phyloP scores from a whole-genome alignment of 2,329 filamentous ascomycete species.

The Cryoendolithus antarcticus region DNA sequence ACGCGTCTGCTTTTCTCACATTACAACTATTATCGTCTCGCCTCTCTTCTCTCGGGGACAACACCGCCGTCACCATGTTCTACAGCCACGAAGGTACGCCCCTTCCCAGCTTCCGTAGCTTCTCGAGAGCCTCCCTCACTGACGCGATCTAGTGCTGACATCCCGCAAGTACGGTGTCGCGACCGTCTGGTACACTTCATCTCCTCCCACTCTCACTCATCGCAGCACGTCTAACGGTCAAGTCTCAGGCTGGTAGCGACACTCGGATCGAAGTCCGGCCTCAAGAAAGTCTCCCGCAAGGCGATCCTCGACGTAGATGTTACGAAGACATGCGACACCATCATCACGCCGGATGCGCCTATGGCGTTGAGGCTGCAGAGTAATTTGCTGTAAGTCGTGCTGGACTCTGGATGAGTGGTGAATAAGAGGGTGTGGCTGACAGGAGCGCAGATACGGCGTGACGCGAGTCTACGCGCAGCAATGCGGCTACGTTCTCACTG shows the following conservation, averaged over 20 bases:
- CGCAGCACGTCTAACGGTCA: background rate
- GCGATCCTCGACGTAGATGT: constrained; percentile 83
- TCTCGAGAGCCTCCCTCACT: constrained; percentile 1
- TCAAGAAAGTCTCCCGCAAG: constrained; percentile 68
- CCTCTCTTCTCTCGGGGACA: no score
- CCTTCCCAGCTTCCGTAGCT: background rate
- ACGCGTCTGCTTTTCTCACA: no score
- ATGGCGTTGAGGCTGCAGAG: constrained; percentile 84
- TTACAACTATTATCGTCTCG: no score
- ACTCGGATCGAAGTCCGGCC: constrained; percentile 57
- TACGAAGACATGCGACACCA: constrained; percentile 75
- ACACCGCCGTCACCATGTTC: constrained; percentile 52
- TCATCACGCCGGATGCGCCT: constrained; percentile 71
- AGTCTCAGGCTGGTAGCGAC: constrained; percentile 73
- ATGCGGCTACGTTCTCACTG: constrained; percentile 70
- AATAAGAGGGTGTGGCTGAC: constrained; percentile 4
- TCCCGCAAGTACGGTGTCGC: constrained; percentile 82
- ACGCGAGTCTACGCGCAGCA: constrained; percentile 79
- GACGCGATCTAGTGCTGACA: constrained; percentile 51
- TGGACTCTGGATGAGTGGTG: no score
- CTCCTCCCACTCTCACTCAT: background rate
- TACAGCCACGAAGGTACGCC: constrained; percentile 79
- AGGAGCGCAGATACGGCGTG: constrained; percentile 51
- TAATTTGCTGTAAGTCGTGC: constrained; percentile 55
- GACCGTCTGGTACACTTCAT: constrained; percentile 66